A percentile compares a stretch with the other conserved stretches of the same genome.
phyloP scores from a whole-genome alignment of 805 yeast genomes.

The Candida suzukii region DNA sequence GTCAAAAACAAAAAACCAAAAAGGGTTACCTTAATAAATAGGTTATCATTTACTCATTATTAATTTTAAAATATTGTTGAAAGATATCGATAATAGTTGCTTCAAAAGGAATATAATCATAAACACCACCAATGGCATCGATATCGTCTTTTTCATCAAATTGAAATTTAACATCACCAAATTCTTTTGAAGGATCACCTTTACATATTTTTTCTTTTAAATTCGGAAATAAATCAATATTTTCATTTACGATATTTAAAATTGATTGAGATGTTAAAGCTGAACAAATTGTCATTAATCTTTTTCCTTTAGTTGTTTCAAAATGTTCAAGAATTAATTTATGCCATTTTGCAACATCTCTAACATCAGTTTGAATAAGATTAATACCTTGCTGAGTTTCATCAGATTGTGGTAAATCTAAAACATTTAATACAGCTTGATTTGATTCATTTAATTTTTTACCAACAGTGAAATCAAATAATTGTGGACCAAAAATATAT shows the following conservation, averaged over 20 bases:
- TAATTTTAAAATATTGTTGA: conserved; percentile 28
- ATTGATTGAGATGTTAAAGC: background rate
- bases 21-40: too few species aligned
- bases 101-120: conserved; percentile 32
- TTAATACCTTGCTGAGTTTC: background rate
- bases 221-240: background rate
- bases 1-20: too few species aligned
- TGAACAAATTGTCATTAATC: too few species aligned
- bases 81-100: conserved; percentile 34
- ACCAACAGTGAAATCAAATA: conserved; percentile 35
- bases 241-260: background rate
- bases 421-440: conserved; percentile 10
- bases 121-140: conserved; percentile 20
- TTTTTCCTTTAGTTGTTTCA: background rate
- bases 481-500: conserved; percentile 39
- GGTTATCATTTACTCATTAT: too few species aligned
- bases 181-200: background rate
- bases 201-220: background rate
- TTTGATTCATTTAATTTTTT: conserved; percentile 44
- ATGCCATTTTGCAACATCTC: conserved; percentile 48
- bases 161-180: too few species aligned
- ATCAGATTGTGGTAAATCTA: background rate
- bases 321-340: conserved; percentile 15
- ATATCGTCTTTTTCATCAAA: background rate
- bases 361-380: conserved; percentile 28